Percentiles rank a stretch among this genome's conserved stretches.
Evolutionary conservation across 78 protist species (phyloP).

Genomic region (Dictyostelium brefeldianum): DNA sequence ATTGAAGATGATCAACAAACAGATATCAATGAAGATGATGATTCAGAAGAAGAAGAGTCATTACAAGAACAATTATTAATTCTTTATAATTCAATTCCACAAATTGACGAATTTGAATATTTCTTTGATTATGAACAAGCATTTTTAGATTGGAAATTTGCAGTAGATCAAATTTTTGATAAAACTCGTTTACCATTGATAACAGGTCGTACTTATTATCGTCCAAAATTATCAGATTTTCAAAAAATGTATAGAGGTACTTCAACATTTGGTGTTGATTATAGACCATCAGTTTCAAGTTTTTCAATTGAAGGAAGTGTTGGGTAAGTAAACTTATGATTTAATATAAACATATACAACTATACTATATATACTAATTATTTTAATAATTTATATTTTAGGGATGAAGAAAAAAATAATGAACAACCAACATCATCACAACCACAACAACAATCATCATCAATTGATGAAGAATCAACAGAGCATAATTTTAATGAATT

Average conservation of each 20-base stretch:
- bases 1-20: neutral
- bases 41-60: constrained; percentile 32
- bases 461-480: constrained; percentile 35
- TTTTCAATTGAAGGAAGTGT: constrained; percentile 39
- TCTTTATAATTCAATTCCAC: constrained; percentile 64
- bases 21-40: neutral
- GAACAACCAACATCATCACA: neutral
- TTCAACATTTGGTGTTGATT: constrained; percentile 39
- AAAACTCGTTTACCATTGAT: constrained; percentile 29
- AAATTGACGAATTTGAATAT: constrained; percentile 67
- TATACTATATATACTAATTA: neutral
- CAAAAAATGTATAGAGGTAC: constrained; percentile 16
- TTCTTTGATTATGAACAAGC: constrained; percentile 75
- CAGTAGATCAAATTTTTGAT: constrained; percentile 41
- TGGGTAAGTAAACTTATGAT: constrained; percentile 5
- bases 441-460: neutral
- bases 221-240: constrained; percentile 37
- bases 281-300: constrained; percentile 52
- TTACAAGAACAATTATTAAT: constrained; percentile 38
- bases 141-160: constrained; percentile 54
- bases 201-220: constrained; percentile 51
- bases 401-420: constrained; percentile 27
- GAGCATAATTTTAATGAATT: constrained; percentile 21
- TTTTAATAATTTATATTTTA: neutral
- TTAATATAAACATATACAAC: neutral